Evolutionary conservation across 202 grass and related monocot genomes (phyloP).

Genomic region (Saccharum hybrid): DNA sequence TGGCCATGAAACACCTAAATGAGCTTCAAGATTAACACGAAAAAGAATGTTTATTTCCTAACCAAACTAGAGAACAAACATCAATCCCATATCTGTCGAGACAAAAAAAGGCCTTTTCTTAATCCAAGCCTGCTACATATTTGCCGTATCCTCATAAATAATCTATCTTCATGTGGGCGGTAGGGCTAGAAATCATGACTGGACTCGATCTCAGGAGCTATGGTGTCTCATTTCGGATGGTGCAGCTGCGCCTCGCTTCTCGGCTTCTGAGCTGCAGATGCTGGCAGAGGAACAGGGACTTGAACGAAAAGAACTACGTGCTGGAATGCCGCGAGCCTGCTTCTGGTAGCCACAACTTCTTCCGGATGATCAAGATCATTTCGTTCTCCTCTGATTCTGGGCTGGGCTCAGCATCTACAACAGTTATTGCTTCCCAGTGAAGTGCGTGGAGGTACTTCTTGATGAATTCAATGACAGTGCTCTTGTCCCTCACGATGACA

Average conservation of each 20-base stretch:
- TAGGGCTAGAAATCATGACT: slow-evolving; percentile 35
- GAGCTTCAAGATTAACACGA: slow-evolving; percentile 37
- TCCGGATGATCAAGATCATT: slow-evolving; percentile 76
- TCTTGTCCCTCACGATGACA: slow-evolving; percentile 80
- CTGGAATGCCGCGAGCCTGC: slow-evolving; percentile 49
- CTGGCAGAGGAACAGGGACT: slow-evolving; percentile 35
- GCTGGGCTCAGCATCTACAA: slow-evolving; percentile 66
- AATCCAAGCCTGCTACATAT: slow-evolving; percentile 46
- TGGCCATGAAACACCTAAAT: slow-evolving; percentile 38
- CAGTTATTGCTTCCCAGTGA: slow-evolving; percentile 77
- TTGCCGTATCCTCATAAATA: slow-evolving; percentile 50
- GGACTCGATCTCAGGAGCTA: slow-evolving; percentile 30
- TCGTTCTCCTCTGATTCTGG: slow-evolving; percentile 76
- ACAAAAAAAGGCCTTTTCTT: slow-evolving; percentile 7
- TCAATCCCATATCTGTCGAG: slow-evolving; percentile 17
- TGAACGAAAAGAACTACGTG: slow-evolving; percentile 37
- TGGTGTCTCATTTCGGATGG: slow-evolving; percentile 26
- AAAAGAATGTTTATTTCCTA: slow-evolving; percentile 60
- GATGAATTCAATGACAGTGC: slow-evolving; percentile 66
- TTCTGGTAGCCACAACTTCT: slow-evolving; percentile 71
- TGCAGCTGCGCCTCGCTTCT: slow-evolving; percentile 47
- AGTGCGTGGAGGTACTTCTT: slow-evolving; percentile 75
- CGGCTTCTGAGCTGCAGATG: slow-evolving; percentile 48
- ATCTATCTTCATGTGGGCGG: slow-evolving; percentile 51
- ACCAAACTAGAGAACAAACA: slow-evolving; percentile 51